Evolutionary conservation across 768 basidiomycete genomes (phyloP).

Genomic region (Phylloporus sp.): DNA sequence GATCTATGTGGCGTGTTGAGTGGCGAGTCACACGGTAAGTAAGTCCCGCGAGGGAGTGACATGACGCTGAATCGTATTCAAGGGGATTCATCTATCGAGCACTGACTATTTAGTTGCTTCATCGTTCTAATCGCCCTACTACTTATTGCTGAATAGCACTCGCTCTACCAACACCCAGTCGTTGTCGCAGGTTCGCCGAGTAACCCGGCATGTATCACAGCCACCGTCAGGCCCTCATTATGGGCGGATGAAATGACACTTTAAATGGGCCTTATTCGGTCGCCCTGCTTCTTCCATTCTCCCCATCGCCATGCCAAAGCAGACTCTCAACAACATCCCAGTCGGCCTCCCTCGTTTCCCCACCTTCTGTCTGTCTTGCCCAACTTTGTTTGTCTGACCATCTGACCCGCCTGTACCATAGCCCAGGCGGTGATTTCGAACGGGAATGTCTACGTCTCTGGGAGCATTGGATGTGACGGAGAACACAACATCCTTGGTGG

Average conservation of each 20-base stretch:
- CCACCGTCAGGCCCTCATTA: neutral
- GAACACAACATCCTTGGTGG: conserved; percentile 35
- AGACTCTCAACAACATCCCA: conserved; percentile 20
- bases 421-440: conserved; percentile 36
- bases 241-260: neutral
- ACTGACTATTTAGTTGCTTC: too few species aligned
- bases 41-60: too few species aligned
- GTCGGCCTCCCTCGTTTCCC: conserved; percentile 34
- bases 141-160: too few species aligned
- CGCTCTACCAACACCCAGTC: too few species aligned
- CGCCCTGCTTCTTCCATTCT: neutral
- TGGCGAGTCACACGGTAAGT: neutral
- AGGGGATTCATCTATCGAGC: too few species aligned
- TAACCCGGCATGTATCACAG: neutral
- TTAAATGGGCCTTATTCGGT: neutral
- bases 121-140: too few species aligned
- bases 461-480: conserved; percentile 33
- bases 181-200: too few species aligned
- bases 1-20: conserved; percentile 14
- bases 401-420: conserved; percentile 4
- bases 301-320: conserved; percentile 24
- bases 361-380: conserved; percentile 27
- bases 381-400: neutral
- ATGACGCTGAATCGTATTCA: too few species aligned
- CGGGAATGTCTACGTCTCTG: conserved; percentile 37